These are phyloP conservation scores for Globisporangium takayamanum DNA, from an alignment of 352 stramenopile genomes.

Conservation along the genomic window DNA sequence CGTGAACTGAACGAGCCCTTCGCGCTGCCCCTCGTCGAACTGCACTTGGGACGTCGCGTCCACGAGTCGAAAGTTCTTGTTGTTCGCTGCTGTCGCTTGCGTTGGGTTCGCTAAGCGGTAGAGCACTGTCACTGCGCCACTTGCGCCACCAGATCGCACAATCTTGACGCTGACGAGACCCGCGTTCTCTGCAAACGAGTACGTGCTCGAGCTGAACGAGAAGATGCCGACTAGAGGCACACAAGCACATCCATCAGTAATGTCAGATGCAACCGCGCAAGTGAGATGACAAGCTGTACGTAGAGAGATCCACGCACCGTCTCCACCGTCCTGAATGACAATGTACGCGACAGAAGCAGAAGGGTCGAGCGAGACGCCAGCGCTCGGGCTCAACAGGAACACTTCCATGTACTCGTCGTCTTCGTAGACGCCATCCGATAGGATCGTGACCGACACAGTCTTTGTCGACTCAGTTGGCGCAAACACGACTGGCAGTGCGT, in stretches of 20 bases:
- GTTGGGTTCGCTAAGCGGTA: conserved; percentile 40
- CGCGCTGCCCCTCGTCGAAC: conserved; percentile 42
- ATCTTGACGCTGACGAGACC: conserved; percentile 43
- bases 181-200: conserved; percentile 41
- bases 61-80: conserved; percentile 51
- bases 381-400: conserved; percentile 20
- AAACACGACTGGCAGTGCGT: conserved; percentile 22
- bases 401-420: conserved; percentile 39
- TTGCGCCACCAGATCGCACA: conserved; percentile 32
- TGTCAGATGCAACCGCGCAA: not conserved
- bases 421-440: conserved; percentile 45
- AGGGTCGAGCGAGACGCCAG: conserved; percentile 14
- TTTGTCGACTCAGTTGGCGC: conserved; percentile 19
- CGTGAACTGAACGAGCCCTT: conserved; percentile 35
- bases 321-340: conserved; percentile 26
- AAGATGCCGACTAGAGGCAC: conserved; percentile 39
- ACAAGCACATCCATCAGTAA: not conserved
- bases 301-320: conserved; percentile 23
- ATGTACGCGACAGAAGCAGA: conserved; percentile 23
- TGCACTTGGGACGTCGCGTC: conserved; percentile 32
- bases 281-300: not conserved
- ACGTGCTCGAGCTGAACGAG: conserved; percentile 42
- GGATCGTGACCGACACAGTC: conserved; percentile 23
- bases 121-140: conserved; percentile 26
- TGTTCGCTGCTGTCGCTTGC: conserved; percentile 45